A percentile compares a stretch with the other conserved stretches of the same genome.
phyloP scores from a whole-genome alignment of 345 rosid genomes.

The Kernera saxatilis region DNA sequence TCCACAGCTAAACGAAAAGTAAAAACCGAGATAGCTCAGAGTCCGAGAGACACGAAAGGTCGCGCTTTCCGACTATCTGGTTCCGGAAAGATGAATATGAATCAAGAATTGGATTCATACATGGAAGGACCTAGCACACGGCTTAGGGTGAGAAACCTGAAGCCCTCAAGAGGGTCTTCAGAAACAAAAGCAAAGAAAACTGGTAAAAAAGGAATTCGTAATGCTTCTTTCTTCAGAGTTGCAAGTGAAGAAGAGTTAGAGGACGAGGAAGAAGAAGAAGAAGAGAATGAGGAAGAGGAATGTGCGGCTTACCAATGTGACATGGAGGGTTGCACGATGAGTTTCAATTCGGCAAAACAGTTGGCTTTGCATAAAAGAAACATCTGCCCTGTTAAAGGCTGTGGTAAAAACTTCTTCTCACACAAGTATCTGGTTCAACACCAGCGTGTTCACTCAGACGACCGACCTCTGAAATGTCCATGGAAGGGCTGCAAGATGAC shows the following conservation, averaged over 20 bases:
- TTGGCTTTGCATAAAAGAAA: conserved; percentile 72
- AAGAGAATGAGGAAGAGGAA: conserved; percentile 43
- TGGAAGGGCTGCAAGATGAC: conserved; percentile 99
- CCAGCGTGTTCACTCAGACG: conserved; percentile 75
- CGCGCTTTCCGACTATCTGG: conserved; percentile 9
- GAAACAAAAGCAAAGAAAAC: conserved; percentile 44
- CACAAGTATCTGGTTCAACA: conserved; percentile 98
- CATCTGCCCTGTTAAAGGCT: conserved; percentile 82
- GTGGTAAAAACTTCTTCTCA: conserved; percentile 91
- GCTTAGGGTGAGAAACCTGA: conserved; percentile 55
- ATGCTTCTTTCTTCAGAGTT: conserved; percentile 30
- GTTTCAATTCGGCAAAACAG: conserved; percentile 64
- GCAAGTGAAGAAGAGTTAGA: conserved; percentile 39
- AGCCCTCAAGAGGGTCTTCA: conserved; percentile 37
- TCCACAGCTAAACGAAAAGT: conserved; percentile 30
- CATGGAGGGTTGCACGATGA: conserved; percentile 88
- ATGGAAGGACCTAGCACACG: conserved; percentile 77
- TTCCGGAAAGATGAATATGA: conserved; percentile 33
- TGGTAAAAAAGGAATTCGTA: conserved; percentile 42
- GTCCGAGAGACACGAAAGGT: conserved; percentile 16
- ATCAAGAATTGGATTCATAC: conserved; percentile 36
- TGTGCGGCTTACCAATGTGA: conserved; percentile 51
- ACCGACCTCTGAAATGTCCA: conserved; percentile 97
- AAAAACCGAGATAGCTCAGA: conserved; percentile 30
- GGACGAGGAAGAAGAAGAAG: conserved; percentile 49